These are phyloP conservation scores for Ceratobasidium sp. DNA, from an alignment of 1,284 basidiomycete genomes.

Conservation along the genomic window DNA sequence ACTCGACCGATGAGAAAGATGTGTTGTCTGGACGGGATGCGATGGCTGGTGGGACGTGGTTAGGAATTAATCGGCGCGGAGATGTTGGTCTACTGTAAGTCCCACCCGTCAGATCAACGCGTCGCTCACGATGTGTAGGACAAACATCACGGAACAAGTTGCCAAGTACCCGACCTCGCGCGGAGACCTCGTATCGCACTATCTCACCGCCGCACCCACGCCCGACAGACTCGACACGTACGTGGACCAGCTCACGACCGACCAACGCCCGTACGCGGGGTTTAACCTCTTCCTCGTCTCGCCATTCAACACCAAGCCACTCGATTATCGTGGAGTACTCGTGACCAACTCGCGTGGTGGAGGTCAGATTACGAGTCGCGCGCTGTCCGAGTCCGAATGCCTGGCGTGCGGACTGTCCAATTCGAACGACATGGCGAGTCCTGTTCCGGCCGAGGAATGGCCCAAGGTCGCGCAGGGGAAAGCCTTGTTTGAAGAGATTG, in stretches of 20 bases:
- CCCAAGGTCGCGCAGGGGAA: conserved; percentile 71
- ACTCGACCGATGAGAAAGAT: conserved; percentile 48
- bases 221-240: conserved; percentile 45
- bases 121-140: conserved; percentile 54
- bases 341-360: conserved; percentile 74
- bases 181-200: conserved; percentile 65
- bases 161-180: conserved; percentile 62
- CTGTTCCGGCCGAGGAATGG: conserved; percentile 53
- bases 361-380: conserved; percentile 60
- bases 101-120: background rate
- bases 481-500: conserved; percentile 54
- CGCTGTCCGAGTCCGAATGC: conserved; percentile 58
- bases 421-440: conserved; percentile 60
- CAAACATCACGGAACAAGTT: conserved; percentile 75
- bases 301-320: conserved; percentile 46
- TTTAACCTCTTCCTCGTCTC: conserved; percentile 74
- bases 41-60: conserved; percentile 77
- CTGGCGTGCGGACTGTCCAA: conserved; percentile 66
- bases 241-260: conserved; percentile 20
- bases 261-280: conserved; percentile 60
- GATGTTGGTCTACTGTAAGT: conserved; percentile 73
- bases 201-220: conserved; percentile 63
- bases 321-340: conserved; percentile 60
- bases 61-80: conserved; percentile 67
- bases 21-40: conserved; percentile 76